phyloP scores from a whole-genome alignment of 83 land plant species.

The Larix sibirica region DNA sequence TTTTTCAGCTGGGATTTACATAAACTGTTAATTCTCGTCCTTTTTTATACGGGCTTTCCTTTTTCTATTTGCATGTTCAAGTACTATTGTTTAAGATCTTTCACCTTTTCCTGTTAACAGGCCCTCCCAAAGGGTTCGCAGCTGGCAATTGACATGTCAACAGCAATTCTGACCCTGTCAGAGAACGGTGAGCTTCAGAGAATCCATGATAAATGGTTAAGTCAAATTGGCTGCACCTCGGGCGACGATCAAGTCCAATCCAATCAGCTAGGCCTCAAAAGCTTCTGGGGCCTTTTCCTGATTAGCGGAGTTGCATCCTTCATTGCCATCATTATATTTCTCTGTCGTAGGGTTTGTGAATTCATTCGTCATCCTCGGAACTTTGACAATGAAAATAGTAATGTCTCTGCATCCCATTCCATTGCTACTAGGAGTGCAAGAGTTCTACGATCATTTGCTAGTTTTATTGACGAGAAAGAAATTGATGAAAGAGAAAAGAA shows the following conservation, averaged over 20 bases:
- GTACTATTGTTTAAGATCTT: neutral
- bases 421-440: constrained; percentile 18
- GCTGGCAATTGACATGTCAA: constrained; percentile 73
- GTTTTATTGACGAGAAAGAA: constrained; percentile 45
- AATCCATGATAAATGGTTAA: constrained; percentile 67
- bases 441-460: constrained; percentile 32
- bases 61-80: neutral
- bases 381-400: neutral
- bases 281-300: constrained; percentile 43
- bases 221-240: constrained; percentile 11
- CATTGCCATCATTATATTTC: constrained; percentile 15
- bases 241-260: constrained; percentile 15
- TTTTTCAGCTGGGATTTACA: neutral
- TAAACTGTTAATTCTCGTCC: too few relatives aligned
- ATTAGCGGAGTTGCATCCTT: constrained; percentile 26
- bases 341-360: constrained; percentile 15
- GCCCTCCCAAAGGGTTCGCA: constrained; percentile 72
- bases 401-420: neutral
- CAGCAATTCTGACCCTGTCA: constrained; percentile 74
- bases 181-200: constrained; percentile 79
- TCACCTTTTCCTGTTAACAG: constrained; percentile 23
- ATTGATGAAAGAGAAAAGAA: constrained; percentile 9
- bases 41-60: neutral
- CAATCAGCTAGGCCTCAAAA: constrained; percentile 25
- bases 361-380: constrained; percentile 22